Conservation (phyloP, 169 alveolate species). For the Eimeria falciformis region DNA sequence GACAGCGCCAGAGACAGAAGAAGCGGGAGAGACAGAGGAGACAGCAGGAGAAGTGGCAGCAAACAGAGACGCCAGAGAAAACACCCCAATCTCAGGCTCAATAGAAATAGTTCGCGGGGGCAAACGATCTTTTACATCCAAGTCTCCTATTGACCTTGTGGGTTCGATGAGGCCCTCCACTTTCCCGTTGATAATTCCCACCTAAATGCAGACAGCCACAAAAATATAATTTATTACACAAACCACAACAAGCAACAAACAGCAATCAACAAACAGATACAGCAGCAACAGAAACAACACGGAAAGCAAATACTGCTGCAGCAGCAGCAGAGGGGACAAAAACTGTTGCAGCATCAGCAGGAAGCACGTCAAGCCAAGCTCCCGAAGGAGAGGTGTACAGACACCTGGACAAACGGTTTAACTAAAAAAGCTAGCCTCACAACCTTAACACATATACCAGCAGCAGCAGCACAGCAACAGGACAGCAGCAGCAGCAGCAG, state of each 20-base stretch:
- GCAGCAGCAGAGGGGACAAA: neutral
- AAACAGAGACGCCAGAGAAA: neutral
- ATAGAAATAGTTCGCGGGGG: slow-evolving; percentile 45
- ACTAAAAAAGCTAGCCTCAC: too few species aligned
- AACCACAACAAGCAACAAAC: neutral
- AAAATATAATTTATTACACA: neutral
- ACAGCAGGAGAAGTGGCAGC: neutral
- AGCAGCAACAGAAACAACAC: neutral
- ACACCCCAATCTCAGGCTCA: slow-evolving; percentile 53
- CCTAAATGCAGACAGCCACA: slow-evolving; percentile 14
- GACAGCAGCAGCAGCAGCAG: neutral
- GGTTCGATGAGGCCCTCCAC: slow-evolving; percentile 73
- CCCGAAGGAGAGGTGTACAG: neutral
- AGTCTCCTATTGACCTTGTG: slow-evolving; percentile 75
- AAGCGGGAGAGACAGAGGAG: neutral
- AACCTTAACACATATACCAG: too few species aligned
- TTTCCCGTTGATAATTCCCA: slow-evolving; percentile 7
- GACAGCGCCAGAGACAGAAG: neutral
- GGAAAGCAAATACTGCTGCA: neutral
- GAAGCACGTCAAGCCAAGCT: neutral
- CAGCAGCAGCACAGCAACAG: neutral
- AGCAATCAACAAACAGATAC: neutral
- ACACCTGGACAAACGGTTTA: neutral
- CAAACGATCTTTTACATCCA: slow-evolving; percentile 74
- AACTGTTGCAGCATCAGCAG: neutral